Evolutionary conservation across 2,329 filamentous ascomycete genomes (phyloP).

Genomic region (Lachnellula occidentalis): DNA sequence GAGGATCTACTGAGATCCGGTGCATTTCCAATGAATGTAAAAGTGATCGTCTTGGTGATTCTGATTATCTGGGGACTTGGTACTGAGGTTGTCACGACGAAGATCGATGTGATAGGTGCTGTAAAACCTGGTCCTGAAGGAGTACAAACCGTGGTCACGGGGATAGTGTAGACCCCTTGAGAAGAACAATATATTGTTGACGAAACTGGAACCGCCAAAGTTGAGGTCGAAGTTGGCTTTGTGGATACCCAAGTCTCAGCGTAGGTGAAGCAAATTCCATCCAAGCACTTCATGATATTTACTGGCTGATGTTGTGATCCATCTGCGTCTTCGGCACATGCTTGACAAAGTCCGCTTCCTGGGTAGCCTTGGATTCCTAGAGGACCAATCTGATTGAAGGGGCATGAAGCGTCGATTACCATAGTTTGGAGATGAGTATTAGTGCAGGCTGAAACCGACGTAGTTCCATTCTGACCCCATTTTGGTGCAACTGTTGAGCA

Average conservation of each 20-base stretch:
- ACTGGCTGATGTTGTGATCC: constrained; percentile 2
- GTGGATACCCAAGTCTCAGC: constrained; percentile 9
- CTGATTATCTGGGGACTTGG: too few relatives aligned
- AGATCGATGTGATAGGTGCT: too few relatives aligned
- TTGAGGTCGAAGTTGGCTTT: background rate
- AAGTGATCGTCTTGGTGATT: too few relatives aligned
- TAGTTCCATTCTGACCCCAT: background rate
- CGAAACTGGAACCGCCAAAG: background rate
- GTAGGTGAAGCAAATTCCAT: constrained; percentile 5
- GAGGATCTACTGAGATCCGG: too few relatives aligned
- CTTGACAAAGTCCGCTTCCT: constrained; percentile 14
- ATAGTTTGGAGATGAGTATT: background rate
- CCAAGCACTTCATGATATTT: constrained; percentile 3
- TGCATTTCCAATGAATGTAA: too few relatives aligned
- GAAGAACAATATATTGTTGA: too few relatives aligned
- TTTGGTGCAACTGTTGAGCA: constrained; percentile 1
- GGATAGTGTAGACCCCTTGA: too few relatives aligned
- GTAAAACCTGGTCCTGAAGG: too few relatives aligned
- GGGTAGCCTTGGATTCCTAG: background rate
- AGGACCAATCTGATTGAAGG: background rate
- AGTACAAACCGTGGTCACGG: too few relatives aligned
- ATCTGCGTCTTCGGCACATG: background rate
- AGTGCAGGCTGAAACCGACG: background rate
- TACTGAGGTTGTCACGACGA: too few relatives aligned
- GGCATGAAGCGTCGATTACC: constrained; percentile 2